Conservation (phyloP, 2,329 filamentous ascomycete species). For the Fusarium bulbicola region DNA sequence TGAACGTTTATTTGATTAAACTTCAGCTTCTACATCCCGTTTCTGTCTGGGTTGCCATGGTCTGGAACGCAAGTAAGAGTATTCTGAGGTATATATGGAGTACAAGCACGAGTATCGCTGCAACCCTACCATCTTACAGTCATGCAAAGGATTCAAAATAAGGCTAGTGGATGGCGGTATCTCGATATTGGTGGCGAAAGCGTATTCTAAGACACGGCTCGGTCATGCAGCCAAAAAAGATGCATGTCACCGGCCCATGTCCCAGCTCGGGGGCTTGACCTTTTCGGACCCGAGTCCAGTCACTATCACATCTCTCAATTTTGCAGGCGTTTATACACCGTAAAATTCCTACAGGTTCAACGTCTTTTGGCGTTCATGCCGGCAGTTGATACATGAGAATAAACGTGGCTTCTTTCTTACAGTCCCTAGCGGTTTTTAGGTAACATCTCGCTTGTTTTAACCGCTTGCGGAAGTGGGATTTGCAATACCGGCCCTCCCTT, state of each 20-base stretch:
- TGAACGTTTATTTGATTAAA: not conserved
- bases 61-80: not conserved
- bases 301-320: not conserved
- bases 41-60: not conserved
- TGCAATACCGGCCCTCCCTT: too few relatives aligned
- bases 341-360: not conserved
- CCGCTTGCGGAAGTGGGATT: not conserved
- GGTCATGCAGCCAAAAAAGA: not conserved
- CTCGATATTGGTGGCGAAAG: not conserved
- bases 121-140: not conserved
- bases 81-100: not conserved
- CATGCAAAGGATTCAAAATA: not conserved
- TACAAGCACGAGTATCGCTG: not conserved
- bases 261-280: not conserved
- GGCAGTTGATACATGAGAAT: not conserved
- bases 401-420: not conserved
- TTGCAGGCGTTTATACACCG: accelerated
- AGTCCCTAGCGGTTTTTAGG: not conserved
- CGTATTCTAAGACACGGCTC: not conserved
- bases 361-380: not conserved
- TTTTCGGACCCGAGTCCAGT: not conserved
- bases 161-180: not conserved
- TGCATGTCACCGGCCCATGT: not conserved
- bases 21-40: not conserved
- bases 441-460: not conserved